These are phyloP conservation scores for Pichia californica DNA, from an alignment of 805 yeast genomes.

Conservation along the genomic window DNA sequence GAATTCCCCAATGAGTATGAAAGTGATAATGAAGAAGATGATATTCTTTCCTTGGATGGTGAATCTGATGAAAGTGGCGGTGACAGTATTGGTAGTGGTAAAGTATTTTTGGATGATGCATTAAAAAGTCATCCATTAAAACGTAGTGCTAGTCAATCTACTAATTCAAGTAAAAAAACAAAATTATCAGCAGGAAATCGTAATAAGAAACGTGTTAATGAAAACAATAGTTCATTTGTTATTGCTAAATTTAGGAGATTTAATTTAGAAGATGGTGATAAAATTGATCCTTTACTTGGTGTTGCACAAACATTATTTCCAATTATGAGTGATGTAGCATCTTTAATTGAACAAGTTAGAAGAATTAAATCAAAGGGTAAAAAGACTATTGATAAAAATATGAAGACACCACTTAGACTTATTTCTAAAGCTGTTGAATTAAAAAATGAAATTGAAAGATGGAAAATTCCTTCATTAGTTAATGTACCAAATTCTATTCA, in stretches of 20 bases:
- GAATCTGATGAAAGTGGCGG: not conserved
- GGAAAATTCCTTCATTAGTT: slow-evolving; percentile 44
- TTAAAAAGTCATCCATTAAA: not conserved
- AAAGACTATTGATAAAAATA: not conserved
- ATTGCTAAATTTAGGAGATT: slow-evolving; percentile 37
- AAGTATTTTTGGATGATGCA: not conserved
- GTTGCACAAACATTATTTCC: slow-evolving; percentile 61
- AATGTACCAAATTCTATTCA: slow-evolving; percentile 20
- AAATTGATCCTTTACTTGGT: slow-evolving; percentile 60
- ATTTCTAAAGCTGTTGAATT: slow-evolving; percentile 52
- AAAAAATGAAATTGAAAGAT: slow-evolving; percentile 44
- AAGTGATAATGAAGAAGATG: not conserved
- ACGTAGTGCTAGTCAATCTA: not conserved
- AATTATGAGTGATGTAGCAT: slow-evolving; percentile 57
- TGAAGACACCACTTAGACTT: slow-evolving; percentile 37
- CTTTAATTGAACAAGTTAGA: slow-evolving; percentile 45
- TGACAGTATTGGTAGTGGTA: not conserved
- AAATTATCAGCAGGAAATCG: no score
- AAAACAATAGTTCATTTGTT: slow-evolving; percentile 21
- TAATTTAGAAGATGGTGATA: slow-evolving; percentile 28
- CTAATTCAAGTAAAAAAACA: no score
- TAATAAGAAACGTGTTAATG: slow-evolving; percentile 3
- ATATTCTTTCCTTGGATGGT: not conserved
- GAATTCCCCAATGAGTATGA: slow-evolving; percentile 31
- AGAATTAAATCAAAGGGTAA: slow-evolving; percentile 17